Percentiles rank a stretch among this genome's conserved stretches.
Conservation (phyloP, 768 basidiomycete genomes). For the Mycena epipterygia region DNA sequence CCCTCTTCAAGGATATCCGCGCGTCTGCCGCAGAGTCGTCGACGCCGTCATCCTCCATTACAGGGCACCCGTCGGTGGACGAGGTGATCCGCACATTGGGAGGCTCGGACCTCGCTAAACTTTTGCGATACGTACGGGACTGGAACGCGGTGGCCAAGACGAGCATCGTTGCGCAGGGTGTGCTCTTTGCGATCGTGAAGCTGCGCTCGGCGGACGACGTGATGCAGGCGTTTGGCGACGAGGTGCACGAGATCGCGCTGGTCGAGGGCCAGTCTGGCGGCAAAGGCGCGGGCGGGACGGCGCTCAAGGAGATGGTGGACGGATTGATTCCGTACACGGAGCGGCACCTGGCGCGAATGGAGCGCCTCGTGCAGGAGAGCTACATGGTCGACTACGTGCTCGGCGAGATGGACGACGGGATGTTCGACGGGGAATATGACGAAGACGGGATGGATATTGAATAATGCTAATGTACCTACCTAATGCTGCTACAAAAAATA, state of each 20-base stretch:
- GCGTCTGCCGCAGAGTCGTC: slow-evolving; percentile 39
- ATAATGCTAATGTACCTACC: slow-evolving; percentile 10
- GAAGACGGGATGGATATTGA: slow-evolving; percentile 59
- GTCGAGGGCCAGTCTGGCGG: slow-evolving; percentile 32
- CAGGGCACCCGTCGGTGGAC: slow-evolving; percentile 83
- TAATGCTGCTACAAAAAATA: slow-evolving; percentile 22
- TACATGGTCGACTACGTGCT: slow-evolving; percentile 94
- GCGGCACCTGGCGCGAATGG: slow-evolving; percentile 88
- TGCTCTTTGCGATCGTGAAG: slow-evolving; percentile 87
- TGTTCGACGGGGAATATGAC: slow-evolving; percentile 65
- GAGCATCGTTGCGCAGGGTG: slow-evolving; percentile 84
- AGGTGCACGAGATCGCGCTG: slow-evolving; percentile 49
- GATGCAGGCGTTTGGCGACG: slow-evolving; percentile 71
- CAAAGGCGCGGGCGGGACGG: slow-evolving; percentile 43
- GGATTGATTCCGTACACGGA: slow-evolving; percentile 95
- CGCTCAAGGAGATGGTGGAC: slow-evolving; percentile 83
- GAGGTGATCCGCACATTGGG: slow-evolving; percentile 82
- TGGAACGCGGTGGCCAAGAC: slow-evolving; percentile 98
- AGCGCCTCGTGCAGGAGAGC: slow-evolving; percentile 92
- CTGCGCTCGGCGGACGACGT: slow-evolving; percentile 82
- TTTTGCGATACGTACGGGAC: slow-evolving; percentile 85
- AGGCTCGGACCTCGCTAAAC: slow-evolving; percentile 80
- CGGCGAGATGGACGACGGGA: slow-evolving; percentile 88
- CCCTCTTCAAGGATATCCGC: slow-evolving; percentile 80
- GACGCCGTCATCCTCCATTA: slow-evolving; percentile 56